Evolutionary conservation across 2,329 filamentous ascomycete genomes (phyloP), one percentile per base, ranked within the genome.

Genomic region (Cytospora paraplurivora): DNA sequence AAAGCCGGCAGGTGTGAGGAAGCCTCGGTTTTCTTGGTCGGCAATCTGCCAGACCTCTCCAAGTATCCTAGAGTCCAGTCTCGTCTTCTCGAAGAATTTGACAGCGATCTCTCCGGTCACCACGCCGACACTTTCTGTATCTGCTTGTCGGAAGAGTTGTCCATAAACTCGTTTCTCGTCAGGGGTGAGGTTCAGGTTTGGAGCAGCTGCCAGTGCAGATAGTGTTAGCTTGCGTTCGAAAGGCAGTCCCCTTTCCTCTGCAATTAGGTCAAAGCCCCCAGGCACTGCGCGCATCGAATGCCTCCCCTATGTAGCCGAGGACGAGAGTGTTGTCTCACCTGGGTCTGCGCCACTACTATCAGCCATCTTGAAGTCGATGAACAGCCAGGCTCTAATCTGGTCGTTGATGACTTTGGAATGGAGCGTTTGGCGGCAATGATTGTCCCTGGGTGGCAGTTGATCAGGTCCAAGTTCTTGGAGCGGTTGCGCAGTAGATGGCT

Each of bases 21-120:
- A 90, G 59, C 95, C 95, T 68, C 93, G 88, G 80, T 99, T 99
- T 80, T 98, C 94, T 69, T 87, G 93, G 79, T 99, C 95, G 70
- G 95, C 94, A 75, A 99, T 95, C 79, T 98, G 94, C 95, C 95
- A 99, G 83, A 99, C 91, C 86, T 96, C 89, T 76, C 94, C 95
- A 65, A 99, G 83, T 56, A 95, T 84, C 67, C 91, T 88, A 60
- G 93, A 92, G 66, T 94, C 88, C 56, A 99, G 83, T 70, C 91
- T 89, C 53, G 95, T 98, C 82, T 95, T 95, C 78, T 98, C 93
- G 74, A 99, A 99, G 82, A 99, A 98, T 75, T 93, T 92, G 76
- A 99, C 93, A 64, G 95, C 95, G 66, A 96, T 85, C 77, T 99
- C 95, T 76, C 95, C 95, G 19, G 95, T 97, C 38, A 99, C 92